Conservation (phyloP, 2,329 filamentous ascomycete genomes). For the Calonectria pseudoreteaudii region DNA sequence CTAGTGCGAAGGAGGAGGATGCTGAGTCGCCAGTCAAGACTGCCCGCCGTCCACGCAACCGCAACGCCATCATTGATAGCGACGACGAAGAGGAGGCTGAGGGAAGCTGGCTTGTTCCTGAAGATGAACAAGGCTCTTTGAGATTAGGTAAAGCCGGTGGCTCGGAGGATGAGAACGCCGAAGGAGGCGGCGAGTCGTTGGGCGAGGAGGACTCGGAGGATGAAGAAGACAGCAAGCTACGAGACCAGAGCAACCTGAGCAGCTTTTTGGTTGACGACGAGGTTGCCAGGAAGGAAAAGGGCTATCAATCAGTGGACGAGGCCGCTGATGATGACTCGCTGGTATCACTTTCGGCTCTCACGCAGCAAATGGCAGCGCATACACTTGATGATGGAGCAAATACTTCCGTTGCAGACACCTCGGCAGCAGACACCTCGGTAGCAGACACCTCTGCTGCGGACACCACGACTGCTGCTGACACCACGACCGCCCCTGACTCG, state of each 20-base stretch:
- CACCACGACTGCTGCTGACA: slow-evolving; percentile 19
- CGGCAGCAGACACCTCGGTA: slow-evolving; percentile 17
- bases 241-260: slow-evolving; percentile 64
- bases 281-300: slow-evolving; percentile 47
- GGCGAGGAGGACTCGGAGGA: slow-evolving; percentile 75
- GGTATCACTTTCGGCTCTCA: slow-evolving; percentile 50
- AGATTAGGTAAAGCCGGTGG: slow-evolving; percentile 84
- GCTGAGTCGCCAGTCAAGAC: slow-evolving; percentile 24
- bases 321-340: slow-evolving; percentile 47
- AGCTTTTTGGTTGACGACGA: slow-evolving; percentile 69
- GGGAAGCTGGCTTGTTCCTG: slow-evolving; percentile 83
- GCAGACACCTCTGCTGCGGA: slow-evolving; percentile 25
- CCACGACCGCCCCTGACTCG: slow-evolving; percentile 25
- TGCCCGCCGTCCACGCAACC: slow-evolving; percentile 51
- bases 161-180: slow-evolving; percentile 87
- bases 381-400: slow-evolving; percentile 46
- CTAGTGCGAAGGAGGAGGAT: slow-evolving; percentile 29
- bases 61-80: slow-evolving; percentile 25
- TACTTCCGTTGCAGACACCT: slow-evolving; percentile 26
- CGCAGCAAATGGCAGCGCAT: slow-evolving; percentile 52
- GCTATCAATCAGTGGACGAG: slow-evolving; percentile 40
- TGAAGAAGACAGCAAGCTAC: slow-evolving; percentile 66
- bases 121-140: slow-evolving; percentile 70
- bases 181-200: slow-evolving; percentile 86
- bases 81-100: slow-evolving; percentile 67